phyloP scores from a whole-genome alignment of 305 asterid genomes.

The Galium porrigens region DNA sequence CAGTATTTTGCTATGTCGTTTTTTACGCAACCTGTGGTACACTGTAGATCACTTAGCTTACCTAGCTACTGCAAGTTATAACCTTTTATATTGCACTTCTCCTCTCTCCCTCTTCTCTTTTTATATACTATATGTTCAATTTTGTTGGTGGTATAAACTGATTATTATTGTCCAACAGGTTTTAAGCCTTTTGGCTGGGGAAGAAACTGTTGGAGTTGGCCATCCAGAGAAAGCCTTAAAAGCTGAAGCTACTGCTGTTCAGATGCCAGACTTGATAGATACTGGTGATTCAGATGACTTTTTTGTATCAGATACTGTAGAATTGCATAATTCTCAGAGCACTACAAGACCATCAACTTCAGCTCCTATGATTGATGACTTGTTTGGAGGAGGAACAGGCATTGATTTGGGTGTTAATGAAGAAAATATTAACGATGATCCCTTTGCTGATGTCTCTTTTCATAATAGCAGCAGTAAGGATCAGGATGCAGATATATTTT shows the following conservation, averaged over 20 bases:
- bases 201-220: slow-evolving; percentile 28
- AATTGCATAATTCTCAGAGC: slow-evolving; percentile 27
- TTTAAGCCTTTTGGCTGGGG: slow-evolving; percentile 42
- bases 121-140: background rate
- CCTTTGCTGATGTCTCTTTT: slow-evolving; percentile 87
- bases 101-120: background rate
- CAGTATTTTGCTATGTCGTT: background rate
- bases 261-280: slow-evolving; percentile 75
- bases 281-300: slow-evolving; percentile 50
- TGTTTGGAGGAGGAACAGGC: slow-evolving; percentile 44
- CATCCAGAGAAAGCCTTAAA: slow-evolving; percentile 27
- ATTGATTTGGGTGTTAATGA: slow-evolving; percentile 24
- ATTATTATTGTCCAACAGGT: slow-evolving; percentile 31
- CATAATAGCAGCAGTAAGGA: slow-evolving; percentile 38
- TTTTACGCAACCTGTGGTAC: background rate
- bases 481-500: slow-evolving; percentile 44
- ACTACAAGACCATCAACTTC: slow-evolving; percentile 23
- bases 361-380: slow-evolving; percentile 52
- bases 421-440: slow-evolving; percentile 58
- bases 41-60: background rate
- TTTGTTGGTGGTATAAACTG: slow-evolving; percentile 7
- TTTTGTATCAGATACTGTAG: slow-evolving; percentile 30
- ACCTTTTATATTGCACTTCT: background rate
- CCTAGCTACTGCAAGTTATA: background rate
- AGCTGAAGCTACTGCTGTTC: slow-evolving; percentile 32